Evolutionary conservation across 179 eudicot genomes (phyloP), one percentile per base, ranked within the genome.

Genomic region (Pouteria campechiana): DNA sequence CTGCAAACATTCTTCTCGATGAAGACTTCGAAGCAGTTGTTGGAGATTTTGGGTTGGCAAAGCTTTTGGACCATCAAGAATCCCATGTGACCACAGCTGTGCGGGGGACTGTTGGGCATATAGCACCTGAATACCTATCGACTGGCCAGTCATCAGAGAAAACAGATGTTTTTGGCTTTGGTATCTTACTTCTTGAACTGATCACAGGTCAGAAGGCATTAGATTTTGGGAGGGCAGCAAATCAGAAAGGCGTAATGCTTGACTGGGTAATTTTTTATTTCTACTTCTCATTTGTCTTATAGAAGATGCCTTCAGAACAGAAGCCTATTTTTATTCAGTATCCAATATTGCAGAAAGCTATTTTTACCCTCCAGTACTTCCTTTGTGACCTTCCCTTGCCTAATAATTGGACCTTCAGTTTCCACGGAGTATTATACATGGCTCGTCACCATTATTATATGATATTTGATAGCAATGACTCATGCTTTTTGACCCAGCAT

Each of bases 21-120:
- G 80, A 80, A 50, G 78, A 74, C 39, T 84, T 74, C 33, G 95
- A 84, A 54, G 95, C 86, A 5, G 81, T 85, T 6, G 95, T 85
- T 24, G 96, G 96, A n/a, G 96, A 86, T 65, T 86, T 86, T 36
- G 96, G 96, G 33, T 60, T 87, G 28, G 96, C 96, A 24, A 87
- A 83, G 73, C 70, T 87, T 41, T 50, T 87, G 58, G 94, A 87
- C 55, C 81, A 75, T 54, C 70, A 63, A 7, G 94, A 87, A 11
- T 79, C 96, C 13, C 94, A 87, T 58, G 96, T 87, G 27, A 83
- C 84, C 7, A 87, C 96, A 12, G 90, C 94, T 7, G 93, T 86
- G 9, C 85, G 96, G 44, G 96, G 96, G 37, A 86, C 96, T 4
- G 78, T 86, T 21, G 96, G 95, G 52, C 95, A 85, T 63, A 85